phyloP scores from a whole-genome alignment of 768 basidiomycete genomes.

The Russula emetica region DNA sequence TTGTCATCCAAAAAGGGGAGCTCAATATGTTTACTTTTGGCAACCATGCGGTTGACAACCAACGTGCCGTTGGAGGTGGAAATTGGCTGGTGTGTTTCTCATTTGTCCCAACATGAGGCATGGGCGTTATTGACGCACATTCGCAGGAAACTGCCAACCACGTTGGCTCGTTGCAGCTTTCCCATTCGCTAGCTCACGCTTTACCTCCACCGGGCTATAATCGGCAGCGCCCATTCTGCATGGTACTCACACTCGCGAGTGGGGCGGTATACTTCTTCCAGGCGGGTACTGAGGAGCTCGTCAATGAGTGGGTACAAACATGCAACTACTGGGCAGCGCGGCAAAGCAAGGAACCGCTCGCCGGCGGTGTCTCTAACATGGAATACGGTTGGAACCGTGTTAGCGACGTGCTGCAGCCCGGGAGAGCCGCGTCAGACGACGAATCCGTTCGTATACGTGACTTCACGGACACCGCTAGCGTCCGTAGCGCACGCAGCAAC shows the following conservation, averaged over 20 bases:
- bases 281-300: constrained; percentile 97
- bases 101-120: constrained; percentile 4
- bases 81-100: constrained; percentile 87
- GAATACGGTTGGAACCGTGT: constrained; percentile 97
- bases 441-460: constrained; percentile 48
- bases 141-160: constrained; percentile 76
- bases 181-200: constrained; percentile 84
- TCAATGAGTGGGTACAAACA: constrained; percentile 97
- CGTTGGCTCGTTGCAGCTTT: constrained; percentile 77
- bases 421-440: constrained; percentile 55
- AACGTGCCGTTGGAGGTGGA: constrained; percentile 82
- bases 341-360: constrained; percentile 89
- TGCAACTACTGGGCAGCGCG: constrained; percentile 99
- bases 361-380: constrained; percentile 98
- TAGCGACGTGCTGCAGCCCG: constrained; percentile 47
- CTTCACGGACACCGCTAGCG: constrained; percentile 61
- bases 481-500: constrained; percentile 69
- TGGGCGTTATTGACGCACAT: constrained; percentile 9
- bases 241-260: constrained; percentile 84
- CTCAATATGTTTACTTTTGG: constrained; percentile 96
- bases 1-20: constrained; percentile 92
- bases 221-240: constrained; percentile 85
- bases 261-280: constrained; percentile 98
- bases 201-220: constrained; percentile 92
- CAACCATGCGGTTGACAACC: constrained; percentile 55